phyloP scores from a whole-genome alignment of 1,139 yeast species.

The Chernovozyma sophiae-reginae region DNA sequence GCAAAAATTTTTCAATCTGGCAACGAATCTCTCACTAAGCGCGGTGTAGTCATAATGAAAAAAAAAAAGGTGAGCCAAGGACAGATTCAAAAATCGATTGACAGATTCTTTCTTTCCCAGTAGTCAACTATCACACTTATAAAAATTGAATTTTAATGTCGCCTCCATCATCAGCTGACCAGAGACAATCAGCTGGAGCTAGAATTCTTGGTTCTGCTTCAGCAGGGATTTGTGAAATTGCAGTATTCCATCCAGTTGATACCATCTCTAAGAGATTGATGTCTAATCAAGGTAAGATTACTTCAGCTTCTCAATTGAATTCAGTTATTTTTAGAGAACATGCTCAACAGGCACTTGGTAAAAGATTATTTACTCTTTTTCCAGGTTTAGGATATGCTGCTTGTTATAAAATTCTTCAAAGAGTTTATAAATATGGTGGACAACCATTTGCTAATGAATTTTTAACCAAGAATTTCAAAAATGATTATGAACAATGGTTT shows the following conservation, averaged over 20 bases:
- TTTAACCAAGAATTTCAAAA: conserved; percentile 69
- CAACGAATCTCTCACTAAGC: not conserved
- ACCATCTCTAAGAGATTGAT: conserved; percentile 96
- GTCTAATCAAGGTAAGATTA: conserved; percentile 83
- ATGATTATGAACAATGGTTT: conserved; percentile 66
- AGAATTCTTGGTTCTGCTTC: conserved; percentile 95
- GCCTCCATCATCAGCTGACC: conserved; percentile 52
- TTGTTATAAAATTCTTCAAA: conserved; percentile 89
- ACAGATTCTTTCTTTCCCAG: too few species aligned
- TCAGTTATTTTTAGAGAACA: conserved; percentile 81
- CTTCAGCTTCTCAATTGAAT: conserved; percentile 65
- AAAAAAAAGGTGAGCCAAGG: too few species aligned
- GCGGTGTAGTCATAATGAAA: not conserved
- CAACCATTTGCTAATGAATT: conserved; percentile 98
- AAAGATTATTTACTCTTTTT: conserved; percentile 77
- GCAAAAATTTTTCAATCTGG: conserved; percentile 1
- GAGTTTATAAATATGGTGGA: conserved; percentile 98
- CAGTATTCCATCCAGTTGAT: conserved; percentile 97
- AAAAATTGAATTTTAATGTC: conserved; percentile 40
- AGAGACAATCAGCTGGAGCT: conserved; percentile 85
- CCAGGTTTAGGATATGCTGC: conserved; percentile 99
- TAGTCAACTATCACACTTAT: too few species aligned
- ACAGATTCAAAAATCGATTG: too few species aligned
- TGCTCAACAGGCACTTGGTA: conserved; percentile 66
- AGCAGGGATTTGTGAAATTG: conserved; percentile 95